Evolutionary conservation across 2,329 filamentous ascomycete species (phyloP).

Genomic region (Penicillium crustosum): DNA sequence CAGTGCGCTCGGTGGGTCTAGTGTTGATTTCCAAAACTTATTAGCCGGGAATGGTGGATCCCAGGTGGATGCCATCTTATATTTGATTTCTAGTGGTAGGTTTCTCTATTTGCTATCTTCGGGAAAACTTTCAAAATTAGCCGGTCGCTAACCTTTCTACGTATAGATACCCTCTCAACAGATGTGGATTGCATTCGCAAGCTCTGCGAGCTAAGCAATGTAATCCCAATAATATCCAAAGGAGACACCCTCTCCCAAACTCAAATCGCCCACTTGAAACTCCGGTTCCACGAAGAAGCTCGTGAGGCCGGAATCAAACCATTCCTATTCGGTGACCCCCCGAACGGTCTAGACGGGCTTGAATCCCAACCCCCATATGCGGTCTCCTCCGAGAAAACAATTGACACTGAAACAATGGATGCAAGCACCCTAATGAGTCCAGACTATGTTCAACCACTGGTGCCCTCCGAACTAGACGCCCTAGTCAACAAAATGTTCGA

Average conservation of each 20-base stretch:
- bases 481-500: slow-evolving; percentile 77
- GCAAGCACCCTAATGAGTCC: slow-evolving; percentile 91
- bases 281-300: slow-evolving; percentile 41
- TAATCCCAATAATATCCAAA: slow-evolving; percentile 78
- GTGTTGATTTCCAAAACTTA: slow-evolving; percentile 72
- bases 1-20: slow-evolving; percentile 62
- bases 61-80: slow-evolving; percentile 82
- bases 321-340: slow-evolving; percentile 63
- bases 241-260: slow-evolving; percentile 66
- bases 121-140: not conserved
- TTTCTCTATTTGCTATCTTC: not conserved
- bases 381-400: slow-evolving; percentile 70
- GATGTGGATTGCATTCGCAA: slow-evolving; percentile 72
- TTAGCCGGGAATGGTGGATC: slow-evolving; percentile 79
- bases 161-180: slow-evolving; percentile 55
- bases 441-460: slow-evolving; percentile 79
- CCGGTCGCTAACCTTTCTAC: slow-evolving; percentile 1
- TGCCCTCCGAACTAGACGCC: slow-evolving; percentile 68
- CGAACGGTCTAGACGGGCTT: slow-evolving; percentile 23
- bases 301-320: slow-evolving; percentile 55
- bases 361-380: slow-evolving; percentile 61
- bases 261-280: slow-evolving; percentile 61
- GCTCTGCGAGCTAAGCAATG: slow-evolving; percentile 72
- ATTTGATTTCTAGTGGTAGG: slow-evolving; percentile 73
- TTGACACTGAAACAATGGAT: slow-evolving; percentile 82